Evolutionary conservation across 75 land plant genomes (phyloP), one percentile per base, ranked within the genome.

Genomic region (Sequoiadendron giganteum): DNA sequence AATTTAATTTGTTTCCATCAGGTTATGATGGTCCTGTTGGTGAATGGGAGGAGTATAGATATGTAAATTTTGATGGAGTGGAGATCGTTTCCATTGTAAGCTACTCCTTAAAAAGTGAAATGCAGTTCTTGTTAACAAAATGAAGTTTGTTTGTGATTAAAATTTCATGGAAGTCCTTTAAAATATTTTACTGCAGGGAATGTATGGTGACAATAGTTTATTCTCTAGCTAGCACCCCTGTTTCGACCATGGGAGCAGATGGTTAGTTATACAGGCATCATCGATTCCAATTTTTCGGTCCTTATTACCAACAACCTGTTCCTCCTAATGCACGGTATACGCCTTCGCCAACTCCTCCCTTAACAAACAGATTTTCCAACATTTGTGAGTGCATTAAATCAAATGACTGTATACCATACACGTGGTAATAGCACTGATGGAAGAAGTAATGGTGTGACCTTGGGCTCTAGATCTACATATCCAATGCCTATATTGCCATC

Each of bases 231-330:
- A 92, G 91, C 49, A 88, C 92, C 42, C 87, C 93, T 40, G 87
- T 90, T 19, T 91, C 91, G 75, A 85, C 90, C 9, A 52, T 52
- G 85, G 85, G 85, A 30, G 92, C 93, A 32, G 95, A 95, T 91
- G 95, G 96, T 43, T 94, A 95, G 90, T 87, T 93, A 39, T 93
- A 95, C 89, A 94, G 92, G 9, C 92, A 92, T 42, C 97, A 93
- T 38, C 92, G 92, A 32, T 95, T 90, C 85, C 96, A 95, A 77
- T 96, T 90, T 88, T 89, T 93, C 4, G 84, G 91, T 34, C 90
- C 92, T 28, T 94, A 91, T 85, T 95, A 93, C 84, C 96, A 93
- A 87, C 93, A 92, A 73, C 86, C 92, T 3, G 88, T 91, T 54
- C 90, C 97, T 48, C 86, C 92, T 13, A 90, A 86, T 92, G 91